Conservation (phyloP, 2,329 filamentous ascomycete species). For the Curvularia eragrostidis region DNA sequence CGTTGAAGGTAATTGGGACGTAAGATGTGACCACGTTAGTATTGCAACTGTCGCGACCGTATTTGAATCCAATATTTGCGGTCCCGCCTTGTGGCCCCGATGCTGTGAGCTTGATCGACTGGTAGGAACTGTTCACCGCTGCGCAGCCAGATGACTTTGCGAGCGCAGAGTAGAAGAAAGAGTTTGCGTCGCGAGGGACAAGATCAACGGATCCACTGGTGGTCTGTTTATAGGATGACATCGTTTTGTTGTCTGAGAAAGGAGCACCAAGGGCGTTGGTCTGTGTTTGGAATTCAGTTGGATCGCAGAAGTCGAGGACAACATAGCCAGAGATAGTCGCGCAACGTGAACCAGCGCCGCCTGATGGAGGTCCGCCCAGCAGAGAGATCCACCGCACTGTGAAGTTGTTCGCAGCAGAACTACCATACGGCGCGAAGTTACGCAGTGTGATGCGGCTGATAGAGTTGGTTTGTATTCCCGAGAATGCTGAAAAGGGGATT, state of each 20-base stretch:
- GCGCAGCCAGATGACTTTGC: conserved; percentile 4
- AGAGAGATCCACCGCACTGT: conserved; percentile 14
- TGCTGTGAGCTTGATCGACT: conserved; percentile 7
- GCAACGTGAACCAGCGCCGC: conserved; percentile 5
- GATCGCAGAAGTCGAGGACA: conserved; percentile 14
- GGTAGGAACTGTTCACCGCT: conserved; percentile 12
- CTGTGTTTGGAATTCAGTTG: conserved; percentile 8
- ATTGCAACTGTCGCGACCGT: conserved; percentile 6
- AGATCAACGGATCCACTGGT: conserved; percentile 9
- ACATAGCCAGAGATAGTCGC: conserved; percentile 9
- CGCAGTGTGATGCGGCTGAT: conserved; percentile 14
- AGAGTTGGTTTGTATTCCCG: conserved; percentile 3
- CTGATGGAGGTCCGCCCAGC: conserved; percentile 3
- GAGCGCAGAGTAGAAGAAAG: conserved; percentile 9
- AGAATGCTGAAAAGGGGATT: conserved; percentile 14
- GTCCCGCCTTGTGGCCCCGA: conserved; percentile 13
- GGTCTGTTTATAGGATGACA: conserved; percentile 11
- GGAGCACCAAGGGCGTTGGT: conserved; percentile 13
- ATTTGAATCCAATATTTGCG: conserved; percentile 13
- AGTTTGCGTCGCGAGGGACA: conserved; percentile 8
- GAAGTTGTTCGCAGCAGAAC: conserved; percentile 13
- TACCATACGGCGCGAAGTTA: conserved; percentile 12
- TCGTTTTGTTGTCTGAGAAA: conserved; percentile 10
- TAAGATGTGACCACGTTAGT: conserved; percentile 14
- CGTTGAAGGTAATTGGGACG: conserved; percentile 10